A percentile compares a stretch with the other conserved stretches of the same genome.
Evolutionary conservation across 2,329 filamentous ascomycete species (phyloP).

Genomic region (Rachicladosporium sp.): DNA sequence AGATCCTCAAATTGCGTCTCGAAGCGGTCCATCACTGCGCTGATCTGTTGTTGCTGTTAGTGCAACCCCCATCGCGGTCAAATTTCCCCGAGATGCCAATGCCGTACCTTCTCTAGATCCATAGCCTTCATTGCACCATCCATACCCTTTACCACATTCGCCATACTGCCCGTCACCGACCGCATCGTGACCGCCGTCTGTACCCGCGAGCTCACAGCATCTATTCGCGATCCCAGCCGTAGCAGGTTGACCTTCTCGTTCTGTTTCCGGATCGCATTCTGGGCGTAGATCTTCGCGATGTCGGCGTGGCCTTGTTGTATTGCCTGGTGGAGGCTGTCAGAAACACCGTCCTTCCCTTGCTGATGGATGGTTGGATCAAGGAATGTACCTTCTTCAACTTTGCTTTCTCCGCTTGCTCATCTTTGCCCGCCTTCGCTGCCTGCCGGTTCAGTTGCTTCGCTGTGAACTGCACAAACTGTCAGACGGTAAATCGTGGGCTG

Average conservation of each 20-base stretch:
- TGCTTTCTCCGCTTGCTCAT: constrained; percentile 48
- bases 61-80: not conserved
- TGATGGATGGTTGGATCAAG: too few species aligned
- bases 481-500: too few species aligned
- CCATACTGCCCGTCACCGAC: constrained; percentile 48
- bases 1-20: constrained; percentile 44
- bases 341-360: too few species aligned
- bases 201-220: constrained; percentile 47
- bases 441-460: constrained; percentile 52
- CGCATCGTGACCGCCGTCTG: constrained; percentile 53
- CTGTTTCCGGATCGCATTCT: constrained; percentile 51
- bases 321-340: constrained; percentile 35
- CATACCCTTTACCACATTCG: constrained; percentile 50
- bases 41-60: constrained; percentile 34
- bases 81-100: not conserved
- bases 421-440: constrained; percentile 48
- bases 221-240: constrained; percentile 44
- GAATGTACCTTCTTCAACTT: constrained; percentile 46
- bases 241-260: constrained; percentile 50
- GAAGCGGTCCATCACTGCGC: constrained; percentile 54
- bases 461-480: constrained; percentile 37
- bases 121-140: constrained; percentile 51
- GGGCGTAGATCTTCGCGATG: constrained; percentile 51
- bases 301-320: constrained; percentile 46
- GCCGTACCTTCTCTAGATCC: constrained; percentile 47